Evolutionary conservation across 805 yeast species (phyloP).

Genomic region (Saccharomycopsis malanga): DNA sequence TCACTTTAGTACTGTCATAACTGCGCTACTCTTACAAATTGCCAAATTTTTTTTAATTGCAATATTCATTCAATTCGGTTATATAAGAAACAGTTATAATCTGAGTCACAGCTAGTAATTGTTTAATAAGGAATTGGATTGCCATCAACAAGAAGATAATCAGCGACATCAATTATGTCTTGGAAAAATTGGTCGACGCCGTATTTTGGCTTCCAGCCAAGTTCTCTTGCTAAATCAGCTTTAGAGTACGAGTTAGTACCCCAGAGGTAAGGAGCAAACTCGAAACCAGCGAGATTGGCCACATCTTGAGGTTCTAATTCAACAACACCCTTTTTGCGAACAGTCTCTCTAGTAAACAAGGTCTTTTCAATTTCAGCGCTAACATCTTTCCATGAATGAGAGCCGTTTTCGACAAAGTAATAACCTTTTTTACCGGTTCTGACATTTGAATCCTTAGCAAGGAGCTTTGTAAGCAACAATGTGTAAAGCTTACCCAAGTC

Average conservation of each 20-base stretch:
- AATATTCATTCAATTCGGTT: no score
- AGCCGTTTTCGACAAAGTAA: slow-evolving; percentile 31
- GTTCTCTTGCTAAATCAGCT: slow-evolving; percentile 26
- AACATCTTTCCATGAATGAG: slow-evolving; percentile 30
- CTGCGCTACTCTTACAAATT: no score
- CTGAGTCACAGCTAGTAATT: no score
- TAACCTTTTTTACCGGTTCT: slow-evolving; percentile 31
- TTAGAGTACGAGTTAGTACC: slow-evolving; percentile 28
- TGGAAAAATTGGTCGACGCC: slow-evolving; percentile 23
- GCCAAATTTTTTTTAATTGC: no score
- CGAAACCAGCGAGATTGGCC: slow-evolving; percentile 18
- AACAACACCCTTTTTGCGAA: slow-evolving; percentile 23
- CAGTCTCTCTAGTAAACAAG: slow-evolving; percentile 22
- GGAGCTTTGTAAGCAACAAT: slow-evolving; percentile 26
- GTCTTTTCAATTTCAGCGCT: slow-evolving; percentile 24
- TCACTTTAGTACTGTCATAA: no score
- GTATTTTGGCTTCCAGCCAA: slow-evolving; percentile 29
- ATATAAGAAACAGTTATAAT: no score
- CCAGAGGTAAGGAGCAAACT: slow-evolving; percentile 26
- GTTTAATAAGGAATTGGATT: background rate
- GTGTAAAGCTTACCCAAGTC: slow-evolving; percentile 31
- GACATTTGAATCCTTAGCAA: slow-evolving; percentile 24
- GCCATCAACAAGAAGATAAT: background rate
- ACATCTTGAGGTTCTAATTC: slow-evolving; percentile 23
- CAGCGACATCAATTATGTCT: slow-evolving; percentile 24